Evolutionary conservation across 768 basidiomycete genomes (phyloP), one percentile per base, ranked within the genome.

Genomic region (Tulasnella sp.): DNA sequence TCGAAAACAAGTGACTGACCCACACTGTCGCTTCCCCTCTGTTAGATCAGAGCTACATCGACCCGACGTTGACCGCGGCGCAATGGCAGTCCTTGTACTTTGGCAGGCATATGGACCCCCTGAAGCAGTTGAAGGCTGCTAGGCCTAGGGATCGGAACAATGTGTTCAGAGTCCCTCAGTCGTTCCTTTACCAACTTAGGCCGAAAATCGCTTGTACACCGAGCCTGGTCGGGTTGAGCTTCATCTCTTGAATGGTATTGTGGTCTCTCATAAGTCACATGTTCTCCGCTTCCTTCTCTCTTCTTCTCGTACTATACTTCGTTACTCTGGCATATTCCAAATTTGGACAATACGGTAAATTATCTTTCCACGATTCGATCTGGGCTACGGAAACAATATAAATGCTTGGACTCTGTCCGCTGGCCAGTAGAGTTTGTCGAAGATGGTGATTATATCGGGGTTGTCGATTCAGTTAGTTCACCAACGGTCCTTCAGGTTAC

Each of bases 11-110:
- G 28, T 60, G 1, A 22, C 1, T 5, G 46, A 54, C 28, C 24
- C 5, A 77, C 16, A 12, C 24, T 22, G 22, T 54, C 20, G 20
- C 99, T 54, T n/a, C 12, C 16, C 44, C 37, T n/a, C 7, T 77
- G n/a, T 60, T n/a, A 12, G 89, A 90, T 81, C 83, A 87, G 3
- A 89, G 88, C 81, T 89, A 89, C 79, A 85, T 88, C 24, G 88
- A 89, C 80, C 83, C 18, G 83, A 88, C 81, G 86, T 48, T 88
- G 58, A 83, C 86, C 83, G 14, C 76, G 46, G 77, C n/a, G 28
- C 77, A 54, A 79, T 88, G 87, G 86, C 85, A 87, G 83, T 72
- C 72, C 11, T 46, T 48, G 24, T 79, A 79, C 78, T 79, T 79
- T 50, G 78, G 60, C 9, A 28, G 28, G 1, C 40, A 79, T 34